phyloP scores from a whole-genome alignment of 768 basidiomycete species.

The Aureoboletus auriporus region DNA sequence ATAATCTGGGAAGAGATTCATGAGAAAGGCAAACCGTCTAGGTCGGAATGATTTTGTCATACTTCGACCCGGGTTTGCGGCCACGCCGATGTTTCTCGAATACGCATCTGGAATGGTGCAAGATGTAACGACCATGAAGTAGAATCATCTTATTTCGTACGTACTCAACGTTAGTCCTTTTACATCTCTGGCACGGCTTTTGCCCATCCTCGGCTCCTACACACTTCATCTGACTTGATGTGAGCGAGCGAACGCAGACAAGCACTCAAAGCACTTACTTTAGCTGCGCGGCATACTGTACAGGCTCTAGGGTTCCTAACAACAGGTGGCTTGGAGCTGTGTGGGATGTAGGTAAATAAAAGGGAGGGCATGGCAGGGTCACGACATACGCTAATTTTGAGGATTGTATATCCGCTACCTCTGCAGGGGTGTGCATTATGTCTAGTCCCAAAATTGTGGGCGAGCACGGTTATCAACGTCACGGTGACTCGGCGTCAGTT shows the following conservation, averaged over 20 bases:
- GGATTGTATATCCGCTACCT: constrained; percentile 27
- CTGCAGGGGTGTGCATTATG: constrained; percentile 28
- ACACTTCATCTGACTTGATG: constrained; percentile 72
- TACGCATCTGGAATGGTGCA: constrained; percentile 50
- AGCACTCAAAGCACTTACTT: constrained; percentile 42
- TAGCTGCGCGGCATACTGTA: constrained; percentile 81
- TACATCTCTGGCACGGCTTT: constrained; percentile 80
- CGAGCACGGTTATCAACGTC: constrained; percentile 35
- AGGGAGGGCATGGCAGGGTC: constrained; percentile 4
- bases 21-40: background rate
- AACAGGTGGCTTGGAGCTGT: constrained; percentile 41
- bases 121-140: constrained; percentile 11
- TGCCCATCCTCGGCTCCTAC: constrained; percentile 85
- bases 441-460: constrained; percentile 11
- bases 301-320: constrained; percentile 61
- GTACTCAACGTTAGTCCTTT: constrained; percentile 72
- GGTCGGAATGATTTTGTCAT: constrained; percentile 20
- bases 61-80: constrained; percentile 90
- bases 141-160: constrained; percentile 23
- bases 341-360: constrained; percentile 7
- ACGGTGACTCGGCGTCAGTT: constrained; percentile 39
- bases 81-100: constrained; percentile 90
- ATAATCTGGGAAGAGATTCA: constrained; percentile 48
- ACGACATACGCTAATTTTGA: constrained; percentile 26
- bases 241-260: constrained; percentile 14